These are phyloP conservation scores for Cladobotryum protrusum DNA, from an alignment of 2,329 filamentous ascomycete genomes.

Conservation along the genomic window DNA sequence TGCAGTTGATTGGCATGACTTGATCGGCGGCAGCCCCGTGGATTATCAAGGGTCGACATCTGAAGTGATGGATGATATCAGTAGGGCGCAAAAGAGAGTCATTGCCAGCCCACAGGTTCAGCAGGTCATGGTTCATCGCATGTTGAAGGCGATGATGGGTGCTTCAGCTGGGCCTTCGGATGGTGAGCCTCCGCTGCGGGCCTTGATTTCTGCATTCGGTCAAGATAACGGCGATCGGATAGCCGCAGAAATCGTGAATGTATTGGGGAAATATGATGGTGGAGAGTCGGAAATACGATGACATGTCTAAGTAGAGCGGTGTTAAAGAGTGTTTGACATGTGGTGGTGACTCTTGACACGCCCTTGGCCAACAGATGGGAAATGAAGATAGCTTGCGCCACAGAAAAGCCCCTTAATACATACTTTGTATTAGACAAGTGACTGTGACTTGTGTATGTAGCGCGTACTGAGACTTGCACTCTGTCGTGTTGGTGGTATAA, in stretches of 20 bases:
- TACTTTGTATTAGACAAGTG: too few relatives aligned
- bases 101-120: background rate
- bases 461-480: too few relatives aligned
- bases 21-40: background rate
- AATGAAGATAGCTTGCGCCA: too few relatives aligned
- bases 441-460: too few relatives aligned
- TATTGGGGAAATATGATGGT: background rate
- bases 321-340: too few relatives aligned
- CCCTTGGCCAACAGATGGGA: too few relatives aligned
- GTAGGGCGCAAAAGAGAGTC: slow-evolving; percentile 1
- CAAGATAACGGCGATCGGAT: slow-evolving; percentile 5
- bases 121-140: background rate
- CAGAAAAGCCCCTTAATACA: too few relatives aligned
- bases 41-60: background rate
- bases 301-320: too few relatives aligned
- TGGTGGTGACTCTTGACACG: too few relatives aligned
- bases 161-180: background rate
- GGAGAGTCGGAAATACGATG: too few relatives aligned
- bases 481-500: too few relatives aligned
- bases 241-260: slow-evolving; percentile 1
- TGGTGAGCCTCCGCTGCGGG: background rate
- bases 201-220: background rate
- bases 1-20: slow-evolving; percentile 1
- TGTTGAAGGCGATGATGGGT: slow-evolving; percentile 1
- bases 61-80: background rate